Percentiles rank a stretch among this genome's conserved stretches.
These are phyloP conservation scores for Colletotrichum sp. DNA, from an alignment of 2,329 filamentous ascomycete genomes.

Conservation along the genomic window DNA sequence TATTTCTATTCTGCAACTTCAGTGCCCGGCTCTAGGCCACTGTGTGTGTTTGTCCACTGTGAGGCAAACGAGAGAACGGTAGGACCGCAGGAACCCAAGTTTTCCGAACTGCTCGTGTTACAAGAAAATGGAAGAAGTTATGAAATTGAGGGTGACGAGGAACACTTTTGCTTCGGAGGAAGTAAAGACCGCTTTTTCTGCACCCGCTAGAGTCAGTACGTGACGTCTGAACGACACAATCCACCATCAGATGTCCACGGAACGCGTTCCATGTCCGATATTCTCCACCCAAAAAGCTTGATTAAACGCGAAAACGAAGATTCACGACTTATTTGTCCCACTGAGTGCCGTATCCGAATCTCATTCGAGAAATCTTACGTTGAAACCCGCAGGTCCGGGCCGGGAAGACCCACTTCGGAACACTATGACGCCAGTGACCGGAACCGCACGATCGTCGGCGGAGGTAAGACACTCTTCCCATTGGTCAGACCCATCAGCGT, in stretches of 20 bases:
- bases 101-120: background rate
- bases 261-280: background rate
- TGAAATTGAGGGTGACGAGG: background rate
- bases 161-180: background rate
- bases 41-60: too few species aligned
- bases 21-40: too few species aligned
- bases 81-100: too few species aligned
- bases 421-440: conserved; percentile 4
- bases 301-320: background rate
- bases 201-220: background rate
- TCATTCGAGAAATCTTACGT: background rate
- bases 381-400: background rate
- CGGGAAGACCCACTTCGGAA: background rate
- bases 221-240: background rate
- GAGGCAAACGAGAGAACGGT: too few species aligned
- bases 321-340: background rate
- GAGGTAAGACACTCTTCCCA: background rate
- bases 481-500: background rate
- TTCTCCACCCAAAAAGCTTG: background rate
- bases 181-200: background rate
- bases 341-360: background rate
- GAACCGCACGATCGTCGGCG: background rate
- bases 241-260: background rate
- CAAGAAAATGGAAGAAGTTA: background rate
- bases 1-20: background rate